Percentiles rank a stretch among this genome's conserved stretches.
Evolutionary conservation across 176 grass and related monocot species (phyloP).

Genomic region (Paspalum vaginatum): DNA sequence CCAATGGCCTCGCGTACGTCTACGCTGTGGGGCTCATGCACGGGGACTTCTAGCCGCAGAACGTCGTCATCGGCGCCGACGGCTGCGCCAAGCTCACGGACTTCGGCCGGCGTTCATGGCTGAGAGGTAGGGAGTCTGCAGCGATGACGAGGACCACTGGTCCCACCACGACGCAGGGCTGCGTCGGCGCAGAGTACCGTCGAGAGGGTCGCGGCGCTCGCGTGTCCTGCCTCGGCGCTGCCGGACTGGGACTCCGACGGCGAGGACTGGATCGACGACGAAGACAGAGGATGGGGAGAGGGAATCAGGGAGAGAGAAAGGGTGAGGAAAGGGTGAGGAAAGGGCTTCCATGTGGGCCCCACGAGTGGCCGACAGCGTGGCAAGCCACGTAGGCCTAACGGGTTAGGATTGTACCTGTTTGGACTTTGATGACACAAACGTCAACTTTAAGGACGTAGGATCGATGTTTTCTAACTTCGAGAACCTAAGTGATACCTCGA

Average conservation of each 20-base stretch:
- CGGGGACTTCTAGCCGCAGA: conserved; percentile 76
- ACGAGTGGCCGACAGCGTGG: too few species aligned
- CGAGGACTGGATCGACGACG: conserved; percentile 46
- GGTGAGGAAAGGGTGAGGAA: too few species aligned
- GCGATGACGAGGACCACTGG: conserved; percentile 45
- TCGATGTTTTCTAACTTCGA: too few species aligned
- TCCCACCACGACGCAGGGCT: conserved; percentile 5
- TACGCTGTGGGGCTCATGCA: conserved; percentile 54
- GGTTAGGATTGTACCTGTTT: too few species aligned
- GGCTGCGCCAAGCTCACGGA: conserved; percentile 72
- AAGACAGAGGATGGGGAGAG: too few species aligned
- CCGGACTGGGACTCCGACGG: conserved; percentile 50
- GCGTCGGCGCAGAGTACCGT: neutral
- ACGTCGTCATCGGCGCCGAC: conserved; percentile 63
- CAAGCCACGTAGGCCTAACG: too few species aligned
- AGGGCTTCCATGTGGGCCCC: too few species aligned
- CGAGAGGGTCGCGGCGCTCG: conserved; percentile 34
- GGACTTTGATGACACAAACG: too few species aligned
- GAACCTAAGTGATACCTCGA: too few species aligned
- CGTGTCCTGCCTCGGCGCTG: conserved; percentile 18
- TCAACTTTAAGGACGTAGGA: too few species aligned
- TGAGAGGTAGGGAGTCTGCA: conserved; percentile 63
- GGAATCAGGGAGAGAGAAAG: too few species aligned
- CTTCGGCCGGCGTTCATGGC: conserved; percentile 90
- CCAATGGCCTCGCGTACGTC: conserved; percentile 56